Evolutionary conservation across 345 rosid genomes (phyloP).

Genomic region (Citrus mangshanensis): DNA sequence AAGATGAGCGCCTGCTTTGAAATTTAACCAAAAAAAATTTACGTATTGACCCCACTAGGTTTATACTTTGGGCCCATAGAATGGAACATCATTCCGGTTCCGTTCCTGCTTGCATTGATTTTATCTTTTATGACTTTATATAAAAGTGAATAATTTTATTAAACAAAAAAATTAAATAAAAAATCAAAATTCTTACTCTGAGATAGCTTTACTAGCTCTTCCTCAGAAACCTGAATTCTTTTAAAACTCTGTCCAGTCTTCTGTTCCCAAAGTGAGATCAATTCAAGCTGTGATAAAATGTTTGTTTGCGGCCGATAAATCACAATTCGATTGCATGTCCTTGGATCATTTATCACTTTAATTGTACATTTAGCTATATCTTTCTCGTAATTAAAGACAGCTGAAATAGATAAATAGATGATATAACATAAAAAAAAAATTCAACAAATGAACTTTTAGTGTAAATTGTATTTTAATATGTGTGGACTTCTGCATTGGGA

Average conservation of each 20-base stretch:
- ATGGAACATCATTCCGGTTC: no score
- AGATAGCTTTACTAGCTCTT: slow-evolving; percentile 28
- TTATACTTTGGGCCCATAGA: no score
- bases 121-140: no score
- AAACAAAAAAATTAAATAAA: no score
- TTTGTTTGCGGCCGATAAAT: slow-evolving; percentile 21
- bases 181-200: not conserved
- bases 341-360: slow-evolving; percentile 34
- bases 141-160: no score
- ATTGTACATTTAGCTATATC: slow-evolving; percentile 35
- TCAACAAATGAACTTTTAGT: no score
- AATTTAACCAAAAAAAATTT: no score
- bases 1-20: no score
- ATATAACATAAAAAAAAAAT: not conserved
- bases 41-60: no score
- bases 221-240: slow-evolving; percentile 19
- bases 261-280: slow-evolving; percentile 38
- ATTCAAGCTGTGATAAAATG: slow-evolving; percentile 28
- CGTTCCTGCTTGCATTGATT: no score
- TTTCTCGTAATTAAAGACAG: slow-evolving; percentile 36
- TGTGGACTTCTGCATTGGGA: not conserved
- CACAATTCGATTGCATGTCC: slow-evolving; percentile 20
- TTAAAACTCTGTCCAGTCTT: slow-evolving; percentile 30
- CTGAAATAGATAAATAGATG: slow-evolving; percentile 11
- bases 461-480: not conserved